Conservation (phyloP, 2,329 filamentous ascomycete genomes). For the Gnomoniopsis smithogilvyi region DNA sequence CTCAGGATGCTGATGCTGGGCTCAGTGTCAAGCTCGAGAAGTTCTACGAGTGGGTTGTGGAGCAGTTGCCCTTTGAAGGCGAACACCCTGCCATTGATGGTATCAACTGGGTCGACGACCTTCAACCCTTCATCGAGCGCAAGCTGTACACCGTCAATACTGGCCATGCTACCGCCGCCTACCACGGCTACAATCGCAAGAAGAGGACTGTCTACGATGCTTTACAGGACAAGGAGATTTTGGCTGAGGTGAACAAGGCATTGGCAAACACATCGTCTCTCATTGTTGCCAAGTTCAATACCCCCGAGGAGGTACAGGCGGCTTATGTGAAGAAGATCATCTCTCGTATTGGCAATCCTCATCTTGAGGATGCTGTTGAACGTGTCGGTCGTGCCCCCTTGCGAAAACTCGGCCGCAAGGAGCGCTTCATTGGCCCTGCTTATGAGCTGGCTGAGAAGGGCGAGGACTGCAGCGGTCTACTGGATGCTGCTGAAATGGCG, state of each 20-base stretch:
- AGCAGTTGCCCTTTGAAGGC: slow-evolving; percentile 77
- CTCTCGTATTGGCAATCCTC: slow-evolving; percentile 86
- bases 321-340: slow-evolving; percentile 92
- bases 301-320: slow-evolving; percentile 70
- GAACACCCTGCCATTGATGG: slow-evolving; percentile 75
- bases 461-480: slow-evolving; percentile 67
- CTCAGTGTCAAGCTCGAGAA: slow-evolving; percentile 95
- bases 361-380: slow-evolving; percentile 88
- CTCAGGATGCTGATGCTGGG: slow-evolving; percentile 75
- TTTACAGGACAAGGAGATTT: slow-evolving; percentile 75
- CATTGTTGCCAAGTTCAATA: slow-evolving; percentile 84
- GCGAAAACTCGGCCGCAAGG: slow-evolving; percentile 90
- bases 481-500: slow-evolving; percentile 85
- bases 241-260: slow-evolving; percentile 73
- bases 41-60: slow-evolving; percentile 99
- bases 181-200: slow-evolving; percentile 85
- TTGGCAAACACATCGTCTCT: slow-evolving; percentile 83
- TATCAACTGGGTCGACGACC: slow-evolving; percentile 88
- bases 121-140: slow-evolving; percentile 95
- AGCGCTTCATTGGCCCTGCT: slow-evolving; percentile 92
- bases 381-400: slow-evolving; percentile 93
- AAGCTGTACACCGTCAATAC: slow-evolving; percentile 99
- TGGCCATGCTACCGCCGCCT: slow-evolving; percentile 90
- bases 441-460: slow-evolving; percentile 82
- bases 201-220: slow-evolving; percentile 90